Base-by-base conservation (phyloP, 2,329 filamentous ascomycete species). In the Hypoxylon sp. region DNA sequence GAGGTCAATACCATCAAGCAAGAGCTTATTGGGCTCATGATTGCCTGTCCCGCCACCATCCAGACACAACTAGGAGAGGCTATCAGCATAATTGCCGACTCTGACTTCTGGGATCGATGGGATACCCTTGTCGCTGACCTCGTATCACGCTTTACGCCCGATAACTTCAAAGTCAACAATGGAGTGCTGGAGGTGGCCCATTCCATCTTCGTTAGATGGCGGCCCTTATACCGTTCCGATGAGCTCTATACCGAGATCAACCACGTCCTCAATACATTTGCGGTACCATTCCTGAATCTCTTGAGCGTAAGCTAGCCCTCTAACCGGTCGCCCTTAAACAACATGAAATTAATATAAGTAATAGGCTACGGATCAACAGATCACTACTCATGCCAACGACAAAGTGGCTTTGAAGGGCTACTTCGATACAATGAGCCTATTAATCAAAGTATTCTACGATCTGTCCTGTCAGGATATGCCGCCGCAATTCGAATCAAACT, bases 401-500 rank as follows among this genome's bases (percentile, higher is more conserved):
- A 91, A 92, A 74, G 87, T 86, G 4, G 87, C 85, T 14, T 85
- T 99, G 46, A 89, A 90, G 75, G 88, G 88, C 71, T 92, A 93
- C 77, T 94, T 97, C 73, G 89, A 92, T 69, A 93, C 94, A 2
- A 85, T 99, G 68, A 94, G 95, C 77, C 85, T 98, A 55, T 88
- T 97, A 72, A 85, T 97, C 72, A 97, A 97, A 82, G 89, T 99
- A 51, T 89, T 98, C 77, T 96, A 96, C 81, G 96, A 99, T 79
- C 88, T 99, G 55, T 97, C 94, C n/a, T 97, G 91, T 76, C 96
- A 99, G 78, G 96, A 99, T 78, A 86, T 99, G 73, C 94, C 96
- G 14, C 94, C 95, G 1, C 90, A 96, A 72, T 97, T 99, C 78
- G 96, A 99, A 82, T 91, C 96, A 70, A 92, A 97, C 75, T 85